These are phyloP conservation scores for Heliosperma pusillum DNA, from an alignment of 148 eudicot species.

Conservation along the genomic window DNA sequence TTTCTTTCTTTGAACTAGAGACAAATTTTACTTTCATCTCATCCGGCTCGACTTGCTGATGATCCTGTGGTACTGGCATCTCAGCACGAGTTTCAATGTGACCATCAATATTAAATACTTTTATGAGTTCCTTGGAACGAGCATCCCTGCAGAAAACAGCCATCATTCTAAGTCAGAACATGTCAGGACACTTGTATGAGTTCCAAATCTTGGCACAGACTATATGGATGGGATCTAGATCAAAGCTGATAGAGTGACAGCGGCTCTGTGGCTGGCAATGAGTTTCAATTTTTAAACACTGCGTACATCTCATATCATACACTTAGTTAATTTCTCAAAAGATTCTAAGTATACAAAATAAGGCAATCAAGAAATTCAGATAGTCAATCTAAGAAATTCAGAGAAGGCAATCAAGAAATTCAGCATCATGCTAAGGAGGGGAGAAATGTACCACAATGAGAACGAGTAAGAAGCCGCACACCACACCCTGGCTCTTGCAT, in stretches of 20 bases:
- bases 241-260: too few relatives aligned
- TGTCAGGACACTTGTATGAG: not conserved
- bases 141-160: constrained; percentile 69
- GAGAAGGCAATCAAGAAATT: not conserved
- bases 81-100: constrained; percentile 84
- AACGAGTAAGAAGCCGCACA: constrained; percentile 70
- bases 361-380: not conserved
- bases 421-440: not conserved
- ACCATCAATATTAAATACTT: constrained; percentile 82
- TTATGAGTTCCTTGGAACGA: constrained; percentile 89
- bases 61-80: constrained; percentile 69
- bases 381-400: too few relatives aligned
- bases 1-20: constrained; percentile 85
- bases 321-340: too few relatives aligned
- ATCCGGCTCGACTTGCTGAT: constrained; percentile 52
- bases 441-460: constrained; percentile 71
- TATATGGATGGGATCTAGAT: too few relatives aligned
- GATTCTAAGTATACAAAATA: not conserved
- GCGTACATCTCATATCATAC: too few relatives aligned
- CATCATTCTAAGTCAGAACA: not conserved
- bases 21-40: constrained; percentile 76
- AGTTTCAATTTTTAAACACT: too few relatives aligned
- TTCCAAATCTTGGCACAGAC: too few relatives aligned
- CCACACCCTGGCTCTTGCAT: constrained; percentile 74
- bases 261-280: too few relatives aligned